A percentile compares a stretch with the other conserved stretches of the same genome.
phyloP scores from a whole-genome alignment of 1,284 basidiomycete species.

The Prillingera fragicola region DNA sequence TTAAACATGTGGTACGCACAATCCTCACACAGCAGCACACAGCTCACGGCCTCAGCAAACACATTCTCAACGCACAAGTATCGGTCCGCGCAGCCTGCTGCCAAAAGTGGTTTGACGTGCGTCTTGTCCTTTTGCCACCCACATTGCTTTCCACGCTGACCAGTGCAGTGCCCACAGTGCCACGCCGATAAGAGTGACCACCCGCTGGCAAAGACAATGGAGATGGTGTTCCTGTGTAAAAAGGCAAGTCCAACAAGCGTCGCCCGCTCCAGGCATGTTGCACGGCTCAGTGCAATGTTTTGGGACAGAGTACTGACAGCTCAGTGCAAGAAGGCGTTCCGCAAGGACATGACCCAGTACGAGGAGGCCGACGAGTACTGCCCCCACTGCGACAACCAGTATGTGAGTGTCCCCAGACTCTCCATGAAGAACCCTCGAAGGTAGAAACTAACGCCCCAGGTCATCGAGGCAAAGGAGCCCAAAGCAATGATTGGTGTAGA shows the following conservation, averaged over 20 bases:
- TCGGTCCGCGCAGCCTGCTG: conserved; percentile 90
- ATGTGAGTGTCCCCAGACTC: conserved; percentile 56
- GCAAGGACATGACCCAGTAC: conserved; percentile 84
- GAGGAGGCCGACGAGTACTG: conserved; percentile 98
- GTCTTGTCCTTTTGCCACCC: conserved; percentile 18
- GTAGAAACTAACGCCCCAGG: conserved; percentile 52
- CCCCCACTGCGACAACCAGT: conserved; percentile 96
- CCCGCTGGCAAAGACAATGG: conserved; percentile 64
- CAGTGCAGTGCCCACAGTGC: conserved; percentile 73
- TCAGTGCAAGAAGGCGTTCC: conserved; percentile 85
- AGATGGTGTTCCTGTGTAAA: conserved; percentile 95
- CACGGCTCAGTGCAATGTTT: too few relatives aligned
- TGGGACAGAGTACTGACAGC: too few relatives aligned
- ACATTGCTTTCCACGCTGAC: conserved; percentile 4
- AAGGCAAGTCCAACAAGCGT: conserved; percentile 56
- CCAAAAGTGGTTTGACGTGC: conserved; percentile 82
- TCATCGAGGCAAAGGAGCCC: conserved; percentile 88
- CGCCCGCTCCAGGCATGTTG: too few relatives aligned
- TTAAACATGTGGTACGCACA: too few relatives aligned
- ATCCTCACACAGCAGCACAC: too few relatives aligned
- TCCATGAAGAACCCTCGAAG: background rate
- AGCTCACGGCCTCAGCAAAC: too few relatives aligned
- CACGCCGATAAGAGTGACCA: conserved; percentile 81
- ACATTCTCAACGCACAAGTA: conserved; percentile 87
- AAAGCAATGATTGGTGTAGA: conserved; percentile 78